These are phyloP conservation scores for Geranium incanum DNA, from an alignment of 441 rosid species.

Conservation along the genomic window DNA sequence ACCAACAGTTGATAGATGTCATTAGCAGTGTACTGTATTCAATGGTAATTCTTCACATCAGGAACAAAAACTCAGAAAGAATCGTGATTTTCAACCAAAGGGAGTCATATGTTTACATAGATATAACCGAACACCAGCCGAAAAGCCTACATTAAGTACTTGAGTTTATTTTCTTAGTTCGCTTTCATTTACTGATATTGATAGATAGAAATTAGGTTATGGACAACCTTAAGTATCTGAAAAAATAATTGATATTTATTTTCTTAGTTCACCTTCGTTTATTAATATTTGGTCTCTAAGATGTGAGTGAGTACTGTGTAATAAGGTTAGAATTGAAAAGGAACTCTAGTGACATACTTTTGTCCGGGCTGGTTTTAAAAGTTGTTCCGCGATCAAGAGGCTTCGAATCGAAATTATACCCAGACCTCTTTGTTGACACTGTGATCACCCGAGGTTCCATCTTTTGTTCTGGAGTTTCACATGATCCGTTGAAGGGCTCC, in stretches of 20 bases:
- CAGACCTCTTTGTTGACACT: slow-evolving; percentile 25
- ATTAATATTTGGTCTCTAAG: neutral
- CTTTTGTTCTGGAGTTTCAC: slow-evolving; percentile 28
- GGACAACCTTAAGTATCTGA: neutral
- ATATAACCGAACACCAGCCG: too few relatives aligned
- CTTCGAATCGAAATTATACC: slow-evolving; percentile 11
- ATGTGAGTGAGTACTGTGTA: neutral
- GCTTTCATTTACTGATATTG: too few relatives aligned
- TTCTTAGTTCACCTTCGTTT: neutral
- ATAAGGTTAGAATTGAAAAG: slow-evolving; percentile 1
- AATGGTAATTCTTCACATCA: neutral
- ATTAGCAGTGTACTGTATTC: neutral
- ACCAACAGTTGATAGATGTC: neutral
- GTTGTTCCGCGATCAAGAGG: neutral
- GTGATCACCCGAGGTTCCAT: slow-evolving; percentile 22
- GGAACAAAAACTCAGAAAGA: neutral
- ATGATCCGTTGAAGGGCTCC: slow-evolving; percentile 27
- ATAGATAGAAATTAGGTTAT: neutral
- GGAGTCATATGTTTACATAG: too few relatives aligned
- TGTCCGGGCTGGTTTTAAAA: slow-evolving; percentile 12
- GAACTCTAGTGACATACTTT: slow-evolving; percentile 19
- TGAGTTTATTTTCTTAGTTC: too few relatives aligned
- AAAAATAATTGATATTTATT: neutral
- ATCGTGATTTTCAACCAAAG: neutral
- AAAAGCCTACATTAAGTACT: too few relatives aligned